Evolutionary conservation across 2,329 filamentous ascomycete genomes (phyloP).

Genomic region (Fusarium subglutinans): DNA sequence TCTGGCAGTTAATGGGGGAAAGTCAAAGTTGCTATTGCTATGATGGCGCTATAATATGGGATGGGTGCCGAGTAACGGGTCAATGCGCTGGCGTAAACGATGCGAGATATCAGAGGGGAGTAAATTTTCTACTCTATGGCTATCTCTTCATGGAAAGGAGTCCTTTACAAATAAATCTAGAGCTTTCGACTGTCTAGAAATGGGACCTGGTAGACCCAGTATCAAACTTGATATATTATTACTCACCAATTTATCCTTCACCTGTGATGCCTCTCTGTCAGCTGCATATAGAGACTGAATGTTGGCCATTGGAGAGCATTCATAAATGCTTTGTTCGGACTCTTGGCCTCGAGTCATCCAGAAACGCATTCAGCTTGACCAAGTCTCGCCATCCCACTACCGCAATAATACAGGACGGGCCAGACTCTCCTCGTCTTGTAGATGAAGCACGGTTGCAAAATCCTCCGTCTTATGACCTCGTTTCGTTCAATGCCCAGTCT

Average conservation of each 20-base stretch:
- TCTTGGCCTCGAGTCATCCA: background rate
- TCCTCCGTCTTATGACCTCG: background rate
- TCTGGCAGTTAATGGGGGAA: background rate
- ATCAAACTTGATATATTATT: background rate
- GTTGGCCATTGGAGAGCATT: background rate
- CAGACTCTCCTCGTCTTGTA: background rate
- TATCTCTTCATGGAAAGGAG: background rate
- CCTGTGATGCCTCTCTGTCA: background rate
- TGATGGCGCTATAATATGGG: background rate
- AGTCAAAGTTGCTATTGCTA: background rate
- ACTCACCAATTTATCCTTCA: background rate
- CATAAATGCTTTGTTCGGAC: background rate
- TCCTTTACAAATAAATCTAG: background rate
- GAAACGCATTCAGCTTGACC: background rate
- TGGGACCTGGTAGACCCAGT: background rate
- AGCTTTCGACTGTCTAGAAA: background rate
- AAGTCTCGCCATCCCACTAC: background rate
- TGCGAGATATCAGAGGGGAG: background rate
- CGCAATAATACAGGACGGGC: background rate
- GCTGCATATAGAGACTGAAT: no score
- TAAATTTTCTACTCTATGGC: background rate
- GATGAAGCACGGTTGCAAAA: no score
- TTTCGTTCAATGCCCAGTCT: background rate
- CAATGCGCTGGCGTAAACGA: background rate
- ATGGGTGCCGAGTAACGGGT: background rate